Percentiles rank a stretch among this genome's conserved stretches.
phyloP scores from a whole-genome alignment of 2,329 filamentous ascomycete genomes.

The Neoscytalidium dimidiatum region DNA sequence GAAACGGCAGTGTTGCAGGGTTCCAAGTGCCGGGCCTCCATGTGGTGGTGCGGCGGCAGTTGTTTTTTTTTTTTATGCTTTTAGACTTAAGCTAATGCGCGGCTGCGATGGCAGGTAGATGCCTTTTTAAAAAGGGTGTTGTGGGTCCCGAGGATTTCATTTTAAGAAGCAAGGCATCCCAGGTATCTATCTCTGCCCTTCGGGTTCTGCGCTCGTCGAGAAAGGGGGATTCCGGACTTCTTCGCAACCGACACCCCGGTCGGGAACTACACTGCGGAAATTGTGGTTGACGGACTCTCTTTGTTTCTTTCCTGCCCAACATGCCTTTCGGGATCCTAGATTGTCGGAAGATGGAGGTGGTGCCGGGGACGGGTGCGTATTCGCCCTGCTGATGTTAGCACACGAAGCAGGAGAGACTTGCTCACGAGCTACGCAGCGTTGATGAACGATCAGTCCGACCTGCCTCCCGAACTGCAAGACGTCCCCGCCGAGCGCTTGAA shows the following conservation, averaged over 20 bases:
- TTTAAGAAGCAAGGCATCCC: not conserved
- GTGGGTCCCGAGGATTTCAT: not conserved
- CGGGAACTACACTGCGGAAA: too few species aligned
- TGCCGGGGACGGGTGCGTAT: slow-evolving; percentile 51
- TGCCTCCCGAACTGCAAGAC: slow-evolving; percentile 48
- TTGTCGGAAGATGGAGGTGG: slow-evolving; percentile 46
- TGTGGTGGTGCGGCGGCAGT: slow-evolving; percentile 3
- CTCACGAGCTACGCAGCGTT: slow-evolving; percentile 37
- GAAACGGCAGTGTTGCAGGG: slow-evolving; percentile 4
- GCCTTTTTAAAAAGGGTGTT: not conserved
- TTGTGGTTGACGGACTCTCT: not conserved
- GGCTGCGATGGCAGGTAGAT: not conserved
- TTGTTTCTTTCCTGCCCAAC: not conserved
- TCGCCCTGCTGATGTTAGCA: not conserved
- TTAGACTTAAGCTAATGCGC: not conserved
- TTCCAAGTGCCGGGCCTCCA: not conserved
- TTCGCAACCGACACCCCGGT: too few species aligned
- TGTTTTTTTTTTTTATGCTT: not conserved
- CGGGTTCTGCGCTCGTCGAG: slow-evolving; percentile 50
- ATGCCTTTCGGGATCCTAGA: slow-evolving; percentile 55
- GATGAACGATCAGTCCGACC: slow-evolving; percentile 49
- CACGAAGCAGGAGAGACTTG: too few species aligned
- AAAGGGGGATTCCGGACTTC: slow-evolving; percentile 48
- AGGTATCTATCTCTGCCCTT: slow-evolving; percentile 40
- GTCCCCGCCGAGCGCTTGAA: slow-evolving; percentile 42